Base-by-base conservation (phyloP, 345 rosid genomes). In the Gossypium stocksii region DNA sequence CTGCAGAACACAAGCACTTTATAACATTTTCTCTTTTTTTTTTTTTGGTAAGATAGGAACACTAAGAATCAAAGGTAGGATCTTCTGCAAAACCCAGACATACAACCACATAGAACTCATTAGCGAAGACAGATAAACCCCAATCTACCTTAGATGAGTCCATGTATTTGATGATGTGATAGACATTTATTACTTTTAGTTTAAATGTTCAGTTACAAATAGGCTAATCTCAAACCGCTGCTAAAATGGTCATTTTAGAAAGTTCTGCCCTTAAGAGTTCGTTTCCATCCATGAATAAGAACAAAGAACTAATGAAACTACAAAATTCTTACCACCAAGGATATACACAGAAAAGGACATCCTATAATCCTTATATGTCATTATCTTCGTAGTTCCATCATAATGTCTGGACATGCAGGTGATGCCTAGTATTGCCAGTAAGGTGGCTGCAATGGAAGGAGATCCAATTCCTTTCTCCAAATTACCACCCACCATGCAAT, bases 401-500 rank as follows among this genome's bases (percentile, higher is more conserved):
- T 89, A 86, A 68, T 84, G 87, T 74, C 74, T 70, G 43, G 87
- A 56, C n/a, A 88, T 73, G 77, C 64, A 85, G 45, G 86, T 8
- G 65, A 93, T 66, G 58, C 88, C 85, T 14, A 89, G 72, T 45
- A 86, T 66, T 53, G 97, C 87, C 71, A 95, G 79, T 70, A 87
- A 70, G 70, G 83, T 9, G 61, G 87, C 81, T 20, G 80, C 77
- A 23, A 67, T 75, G 49, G 85, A 86, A 80, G 91, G 83, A 78
- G 88, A 78, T 46, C 78, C 77, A 34, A 88, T 59, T 70, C 89
- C 86, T 44, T 81, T 80, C 76, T 80, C 78, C 72, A 82, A 77
- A 77, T 82, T 60, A 54, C 66, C 75, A 76, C 76, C 91, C 45
- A 83, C 83, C 72, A 89, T 64, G 97, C 91, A 90, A 82, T 93